Evolutionary conservation across 257 asterid genomes (phyloP), one percentile per base, ranked within the genome.

Genomic region (Hygrophila difformis): DNA sequence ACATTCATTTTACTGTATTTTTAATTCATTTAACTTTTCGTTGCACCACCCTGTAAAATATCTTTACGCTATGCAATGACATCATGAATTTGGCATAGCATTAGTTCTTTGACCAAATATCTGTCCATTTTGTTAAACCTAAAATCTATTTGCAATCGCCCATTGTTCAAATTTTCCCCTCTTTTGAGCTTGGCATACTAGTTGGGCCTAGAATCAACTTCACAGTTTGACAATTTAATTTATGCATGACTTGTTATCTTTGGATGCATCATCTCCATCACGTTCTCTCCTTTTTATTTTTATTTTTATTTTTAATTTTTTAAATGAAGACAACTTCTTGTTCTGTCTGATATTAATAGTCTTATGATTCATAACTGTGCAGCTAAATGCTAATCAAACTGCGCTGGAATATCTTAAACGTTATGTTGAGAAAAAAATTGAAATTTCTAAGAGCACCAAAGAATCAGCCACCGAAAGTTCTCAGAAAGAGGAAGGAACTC

Each of bases 381-480:
- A 86, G 99, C 65, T 91, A 65, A 86, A 86, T 61, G 89, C 80
- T 44, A 72, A 78, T 60, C 78, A 77, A 64, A 78, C 88, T 56
- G 74, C 98, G 46, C 65, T 79, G 64, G 73, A 68, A 46, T 83
- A 82, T 79, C 80, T 91, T 43, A 70, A 78, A 63, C 79, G 65
- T 12, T 82, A 75, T 70, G 93, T 82, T 36, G 76, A 78, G 63
- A 86, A 76, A 68, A 91, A 73, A 65, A 21, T 46, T 20, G 87
- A 74, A 60, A 74, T 72, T 61, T 67, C 68, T 13, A 76, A 73
- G 58, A 62, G 23, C 52, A 23, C 20, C 44, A 68, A 80, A 57
- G 89, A 51, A 48, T 56, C 74, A 33, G 86, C 65, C 53, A 56
- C 65, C 47, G 85, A 63, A 50, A 62, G 63, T 47, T 43, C 59